Evolutionary conservation across 768 basidiomycete genomes (phyloP).

Genomic region (Asterophora parasitica): DNA sequence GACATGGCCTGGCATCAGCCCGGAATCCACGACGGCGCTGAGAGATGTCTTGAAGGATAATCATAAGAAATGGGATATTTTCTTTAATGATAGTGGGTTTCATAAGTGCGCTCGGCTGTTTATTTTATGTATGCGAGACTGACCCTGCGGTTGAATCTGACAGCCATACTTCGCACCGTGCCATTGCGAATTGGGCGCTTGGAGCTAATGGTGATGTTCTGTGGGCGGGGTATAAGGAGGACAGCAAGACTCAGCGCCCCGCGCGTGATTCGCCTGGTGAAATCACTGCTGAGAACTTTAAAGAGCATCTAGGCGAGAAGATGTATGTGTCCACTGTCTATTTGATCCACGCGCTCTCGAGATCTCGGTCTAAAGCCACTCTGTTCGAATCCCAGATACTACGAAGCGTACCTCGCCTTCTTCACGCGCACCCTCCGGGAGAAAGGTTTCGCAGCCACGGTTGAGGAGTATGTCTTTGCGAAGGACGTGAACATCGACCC

Average conservation of each 20-base stretch:
- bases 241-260: conserved; percentile 30
- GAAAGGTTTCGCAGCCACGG: conserved; percentile 33
- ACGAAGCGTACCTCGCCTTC: conserved; percentile 46
- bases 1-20: conserved; percentile 30
- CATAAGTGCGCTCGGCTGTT: conserved; percentile 42
- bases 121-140: neutral
- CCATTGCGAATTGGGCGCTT: conserved; percentile 25
- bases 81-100: conserved; percentile 43
- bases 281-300: conserved; percentile 44
- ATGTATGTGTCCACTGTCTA: too few species aligned
- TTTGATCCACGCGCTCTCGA: too few species aligned
- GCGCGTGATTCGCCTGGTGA: conserved; percentile 38
- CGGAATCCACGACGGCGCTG: conserved; percentile 29
- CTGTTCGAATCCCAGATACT: conserved; percentile 51
- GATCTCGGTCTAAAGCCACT: too few species aligned
- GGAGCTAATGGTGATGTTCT: conserved; percentile 29
- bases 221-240: conserved; percentile 31
- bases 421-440: conserved; percentile 46
- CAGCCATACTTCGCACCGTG: conserved; percentile 28
- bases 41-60: conserved; percentile 42
- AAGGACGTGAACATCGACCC: conserved; percentile 37
- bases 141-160: neutral
- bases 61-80: conserved; percentile 43
- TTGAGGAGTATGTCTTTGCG: conserved; percentile 59
- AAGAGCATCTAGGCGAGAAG: conserved; percentile 52